Conservation (phyloP, 2,329 filamentous ascomycete species). For the Paraphoma sp. region DNA sequence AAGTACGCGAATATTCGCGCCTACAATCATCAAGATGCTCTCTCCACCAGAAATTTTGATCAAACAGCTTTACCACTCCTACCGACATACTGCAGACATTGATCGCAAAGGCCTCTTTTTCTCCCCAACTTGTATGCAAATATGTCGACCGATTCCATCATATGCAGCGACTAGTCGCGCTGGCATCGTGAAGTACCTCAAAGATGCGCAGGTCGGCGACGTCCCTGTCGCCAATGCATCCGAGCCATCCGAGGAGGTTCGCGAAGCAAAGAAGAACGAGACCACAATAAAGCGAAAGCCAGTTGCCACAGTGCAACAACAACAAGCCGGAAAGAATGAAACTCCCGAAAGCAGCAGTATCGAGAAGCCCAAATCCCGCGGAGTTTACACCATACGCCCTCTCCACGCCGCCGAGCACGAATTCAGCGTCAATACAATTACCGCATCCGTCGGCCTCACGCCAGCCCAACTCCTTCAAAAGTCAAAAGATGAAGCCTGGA, state of each 20-base stretch:
- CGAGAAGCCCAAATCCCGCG: background rate
- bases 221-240: background rate
- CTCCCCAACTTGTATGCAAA: conserved; percentile 19
- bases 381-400: conserved; percentile 15
- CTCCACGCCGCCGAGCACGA: conserved; percentile 6
- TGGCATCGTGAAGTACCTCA: conserved; percentile 16
- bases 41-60: conserved; percentile 1
- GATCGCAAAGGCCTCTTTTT: conserved; percentile 16
- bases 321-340: background rate
- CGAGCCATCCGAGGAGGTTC: background rate
- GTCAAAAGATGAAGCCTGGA: conserved; percentile 12
- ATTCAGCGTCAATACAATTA: conserved; percentile 8
- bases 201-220: conserved; percentile 9
- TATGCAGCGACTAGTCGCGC: conserved; percentile 13
- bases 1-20: too few species aligned
- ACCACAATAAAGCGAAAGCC: background rate
- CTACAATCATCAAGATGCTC: background rate
- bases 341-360: background rate
- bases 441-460: conserved; percentile 3
- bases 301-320: too few species aligned
- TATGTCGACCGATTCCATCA: conserved; percentile 15
- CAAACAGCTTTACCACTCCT: conserved; percentile 13
- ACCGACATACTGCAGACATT: conserved; percentile 14
- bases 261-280: background rate
- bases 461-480: background rate